Percentiles rank a stretch among this genome's conserved stretches.
These are phyloP conservation scores for Chalciporus pseudorubinellus DNA, from an alignment of 768 basidiomycete species.

Conservation along the genomic window DNA sequence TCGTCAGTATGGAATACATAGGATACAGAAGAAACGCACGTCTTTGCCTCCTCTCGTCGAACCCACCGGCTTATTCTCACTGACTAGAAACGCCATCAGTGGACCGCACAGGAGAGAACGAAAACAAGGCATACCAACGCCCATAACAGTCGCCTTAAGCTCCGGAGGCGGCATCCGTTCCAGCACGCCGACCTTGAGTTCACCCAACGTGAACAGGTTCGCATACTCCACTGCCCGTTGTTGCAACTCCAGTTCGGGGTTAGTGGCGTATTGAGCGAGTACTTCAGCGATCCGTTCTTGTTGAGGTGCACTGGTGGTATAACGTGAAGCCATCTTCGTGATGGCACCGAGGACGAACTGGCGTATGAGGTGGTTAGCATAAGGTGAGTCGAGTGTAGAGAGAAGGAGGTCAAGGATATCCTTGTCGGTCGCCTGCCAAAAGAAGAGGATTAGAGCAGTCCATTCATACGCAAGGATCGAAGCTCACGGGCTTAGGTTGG, in stretches of 20 bases:
- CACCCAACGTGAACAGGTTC: slow-evolving; percentile 73
- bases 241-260: slow-evolving; percentile 91
- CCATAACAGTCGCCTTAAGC: slow-evolving; percentile 95
- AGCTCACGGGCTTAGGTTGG: slow-evolving; percentile 59
- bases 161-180: slow-evolving; percentile 99
- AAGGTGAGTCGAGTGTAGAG: slow-evolving; percentile 88
- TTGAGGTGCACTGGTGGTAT: slow-evolving; percentile 60
- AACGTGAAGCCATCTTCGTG: slow-evolving; percentile 86
- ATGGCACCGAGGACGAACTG: slow-evolving; percentile 90
- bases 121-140: slow-evolving; percentile 58
- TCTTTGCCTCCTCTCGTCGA: slow-evolving; percentile 79
- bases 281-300: slow-evolving; percentile 79
- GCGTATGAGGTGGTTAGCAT: slow-evolving; percentile 84
- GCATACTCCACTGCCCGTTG: slow-evolving; percentile 96
- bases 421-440: slow-evolving; percentile 64
- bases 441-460: neutral
- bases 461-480: neutral
- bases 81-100: slow-evolving; percentile 51
- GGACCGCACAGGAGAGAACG: neutral
- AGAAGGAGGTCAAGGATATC: slow-evolving; percentile 85
- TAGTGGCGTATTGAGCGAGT: slow-evolving; percentile 79
- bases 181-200: slow-evolving; percentile 79
- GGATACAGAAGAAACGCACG: slow-evolving; percentile 36
- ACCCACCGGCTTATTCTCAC: slow-evolving; percentile 95
- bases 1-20: neutral